These are phyloP conservation scores for Calvatia gigantea DNA, from an alignment of 768 basidiomycete species.

Conservation along the genomic window DNA sequence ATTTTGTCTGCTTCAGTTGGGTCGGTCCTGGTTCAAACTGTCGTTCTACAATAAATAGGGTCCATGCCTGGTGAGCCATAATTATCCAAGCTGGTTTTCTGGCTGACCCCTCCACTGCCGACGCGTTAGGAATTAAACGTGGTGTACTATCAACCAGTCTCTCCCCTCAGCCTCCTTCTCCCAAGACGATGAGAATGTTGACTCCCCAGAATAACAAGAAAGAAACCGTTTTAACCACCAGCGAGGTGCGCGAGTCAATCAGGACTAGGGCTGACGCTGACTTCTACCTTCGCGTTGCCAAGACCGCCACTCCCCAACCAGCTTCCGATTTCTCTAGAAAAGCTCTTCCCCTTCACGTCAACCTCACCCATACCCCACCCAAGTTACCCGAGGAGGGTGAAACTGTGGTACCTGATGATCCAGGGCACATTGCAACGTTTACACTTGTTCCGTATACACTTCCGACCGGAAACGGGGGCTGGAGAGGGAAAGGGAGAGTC, in stretches of 20 bases:
- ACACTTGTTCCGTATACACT: slow-evolving; percentile 60
- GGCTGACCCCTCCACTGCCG: not conserved
- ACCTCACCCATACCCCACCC: slow-evolving; percentile 64
- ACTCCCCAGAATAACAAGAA: not conserved
- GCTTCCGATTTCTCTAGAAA: slow-evolving; percentile 55
- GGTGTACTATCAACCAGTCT: not conserved
- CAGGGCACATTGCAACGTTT: slow-evolving; percentile 56
- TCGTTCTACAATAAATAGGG: too few species aligned
- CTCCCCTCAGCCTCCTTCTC: not conserved
- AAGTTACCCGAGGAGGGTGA: slow-evolving; percentile 7
- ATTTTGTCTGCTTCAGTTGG: not conserved
- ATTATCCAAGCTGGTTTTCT: not conserved
- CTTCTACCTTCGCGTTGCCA: too few species aligned
- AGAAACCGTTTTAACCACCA: too few species aligned
- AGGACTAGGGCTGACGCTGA: too few species aligned
- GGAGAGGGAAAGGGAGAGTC: slow-evolving; percentile 75
- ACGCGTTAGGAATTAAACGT: not conserved
- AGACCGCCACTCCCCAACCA: slow-evolving; percentile 39
- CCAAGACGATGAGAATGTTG: not conserved
- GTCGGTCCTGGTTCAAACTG: too few species aligned
- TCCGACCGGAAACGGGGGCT: slow-evolving; percentile 76
- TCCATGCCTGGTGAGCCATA: too few species aligned
- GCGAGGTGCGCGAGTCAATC: too few species aligned
- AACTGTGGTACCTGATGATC: slow-evolving; percentile 41
- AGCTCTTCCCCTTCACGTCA: slow-evolving; percentile 67